Evolutionary conservation across 305 asterid genomes (phyloP), one percentile per base, ranked within the genome.

Genomic region (Rubia occidens): DNA sequence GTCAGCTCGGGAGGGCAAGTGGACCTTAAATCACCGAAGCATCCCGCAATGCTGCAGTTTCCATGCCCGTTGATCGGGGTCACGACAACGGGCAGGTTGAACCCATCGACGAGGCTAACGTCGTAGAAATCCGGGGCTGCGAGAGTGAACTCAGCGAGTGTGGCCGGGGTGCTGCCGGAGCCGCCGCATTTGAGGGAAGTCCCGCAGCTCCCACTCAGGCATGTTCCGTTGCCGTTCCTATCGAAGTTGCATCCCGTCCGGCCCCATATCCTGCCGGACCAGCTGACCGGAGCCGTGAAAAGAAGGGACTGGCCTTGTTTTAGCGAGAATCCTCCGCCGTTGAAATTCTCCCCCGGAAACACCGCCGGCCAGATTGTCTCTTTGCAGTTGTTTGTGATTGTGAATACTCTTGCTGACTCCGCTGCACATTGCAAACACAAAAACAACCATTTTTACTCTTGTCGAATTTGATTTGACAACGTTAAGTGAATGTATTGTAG

Each of bases 311-410:
- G 89, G 26, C 96, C 89, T 6, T 87, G 65, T 18, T 69, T 79
- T 7, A 93, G 83, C 15, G 80, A 21, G 70, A 88, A 88, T 10
- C 98, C 97, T 3, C 98, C 97, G 24, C 94, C 96, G 35, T 58
- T 70, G 83, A 88, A 88, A 68, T 60, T 67, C 5, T 86, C 89
- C 5, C 97, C 97, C 21, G 98, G 97, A 17, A 66, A 74, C 17
- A 80, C 82, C 4, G 87, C 96, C 0, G 98, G 98, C 98, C 98
- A 93, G 55, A 93, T 77, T 32, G 96, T 88, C 75, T 93, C 90
- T 61, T 66, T 73, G 85, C 98, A 93, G 76, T 87, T 64, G 81
- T 90, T 93, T 55, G 81, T 80, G 9, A 93, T 81, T 54, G 98
- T 93, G 84, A 93, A 93, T 10, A 80, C 68, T 82, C 97, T 86